Evolutionary conservation across 1,284 basidiomycete genomes (phyloP).

Genomic region (Pseudozyma thailandica): DNA sequence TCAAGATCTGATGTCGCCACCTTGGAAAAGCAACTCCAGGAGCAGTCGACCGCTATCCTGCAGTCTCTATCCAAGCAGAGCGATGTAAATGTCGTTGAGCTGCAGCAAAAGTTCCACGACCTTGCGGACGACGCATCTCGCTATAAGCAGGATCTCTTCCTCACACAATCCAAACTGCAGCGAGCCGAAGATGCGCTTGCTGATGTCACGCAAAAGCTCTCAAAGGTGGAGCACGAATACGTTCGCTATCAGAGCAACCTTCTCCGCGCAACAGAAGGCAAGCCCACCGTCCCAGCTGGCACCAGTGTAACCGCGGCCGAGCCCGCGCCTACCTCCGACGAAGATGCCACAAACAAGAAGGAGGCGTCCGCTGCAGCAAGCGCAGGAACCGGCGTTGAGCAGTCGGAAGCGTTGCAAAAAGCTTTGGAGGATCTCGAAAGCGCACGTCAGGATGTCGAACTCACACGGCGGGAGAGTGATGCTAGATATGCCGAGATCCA

Average conservation of each 20-base stretch:
- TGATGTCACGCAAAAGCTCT: conserved; percentile 32
- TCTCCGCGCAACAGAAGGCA: conserved; percentile 48
- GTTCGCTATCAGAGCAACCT: conserved; percentile 51
- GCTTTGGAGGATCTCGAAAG: conserved; percentile 29
- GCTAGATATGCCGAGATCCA: conserved; percentile 48
- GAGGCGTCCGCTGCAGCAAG: conserved; percentile 7
- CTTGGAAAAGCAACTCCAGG: conserved; percentile 35
- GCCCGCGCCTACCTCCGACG: conserved; percentile 5
- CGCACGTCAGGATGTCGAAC: conserved; percentile 38
- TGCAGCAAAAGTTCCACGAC: conserved; percentile 42
- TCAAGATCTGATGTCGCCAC: conserved; percentile 14
- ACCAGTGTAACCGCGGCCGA: conserved; percentile 15
- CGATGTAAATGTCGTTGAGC: conserved; percentile 40
- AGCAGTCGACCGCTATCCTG: conserved; percentile 27
- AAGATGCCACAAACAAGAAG: conserved; percentile 8
- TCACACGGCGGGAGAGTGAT: conserved; percentile 45
- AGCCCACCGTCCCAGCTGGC: conserved; percentile 27
- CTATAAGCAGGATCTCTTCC: conserved; percentile 49
- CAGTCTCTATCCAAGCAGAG: conserved; percentile 41
- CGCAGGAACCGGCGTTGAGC: conserved; percentile 9
- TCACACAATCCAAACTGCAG: conserved; percentile 47
- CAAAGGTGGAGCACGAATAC: conserved; percentile 44
- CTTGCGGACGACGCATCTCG: conserved; percentile 44
- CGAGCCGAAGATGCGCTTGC: conserved; percentile 38
- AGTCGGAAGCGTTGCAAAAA: conserved; percentile 35